Percentiles rank a stretch among this genome's conserved stretches.
Conservation (phyloP, 768 basidiomycete genomes). For the Boletus tylopilopsis region DNA sequence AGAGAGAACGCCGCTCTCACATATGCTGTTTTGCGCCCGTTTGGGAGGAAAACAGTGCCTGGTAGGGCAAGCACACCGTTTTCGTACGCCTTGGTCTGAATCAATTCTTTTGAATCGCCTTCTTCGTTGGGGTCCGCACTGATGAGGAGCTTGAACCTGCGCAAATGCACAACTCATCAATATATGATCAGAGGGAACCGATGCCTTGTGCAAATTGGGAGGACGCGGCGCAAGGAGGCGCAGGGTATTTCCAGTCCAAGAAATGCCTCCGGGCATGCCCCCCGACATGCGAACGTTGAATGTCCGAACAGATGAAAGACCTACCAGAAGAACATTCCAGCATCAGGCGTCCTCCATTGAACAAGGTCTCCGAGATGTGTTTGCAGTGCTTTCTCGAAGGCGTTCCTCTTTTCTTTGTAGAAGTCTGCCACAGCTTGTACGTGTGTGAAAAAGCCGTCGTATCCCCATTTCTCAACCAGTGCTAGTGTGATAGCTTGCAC, state of each 20-base stretch:
- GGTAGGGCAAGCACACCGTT: constrained; percentile 88
- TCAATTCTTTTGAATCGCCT: constrained; percentile 70
- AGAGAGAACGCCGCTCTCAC: constrained; percentile 84
- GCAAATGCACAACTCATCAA: constrained; percentile 14
- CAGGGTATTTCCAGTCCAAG: neutral
- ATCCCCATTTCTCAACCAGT: constrained; percentile 68
- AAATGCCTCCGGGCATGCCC: constrained; percentile 5
- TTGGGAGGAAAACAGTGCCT: constrained; percentile 78
- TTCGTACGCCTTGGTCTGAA: constrained; percentile 70
- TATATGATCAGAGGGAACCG: constrained; percentile 8
- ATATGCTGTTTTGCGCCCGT: constrained; percentile 62
- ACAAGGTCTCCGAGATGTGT: constrained; percentile 76
- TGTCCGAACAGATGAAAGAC: constrained; percentile 22
- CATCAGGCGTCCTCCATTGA: constrained; percentile 66
- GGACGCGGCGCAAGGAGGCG: constrained; percentile 1
- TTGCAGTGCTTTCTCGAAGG: constrained; percentile 73
- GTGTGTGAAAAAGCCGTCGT: constrained; percentile 70
- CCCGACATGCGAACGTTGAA: constrained; percentile 2
- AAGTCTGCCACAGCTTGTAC: constrained; percentile 65
- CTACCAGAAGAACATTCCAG: constrained; percentile 89
- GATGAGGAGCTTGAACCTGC: constrained; percentile 68
- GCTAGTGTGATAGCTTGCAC: constrained; percentile 59
- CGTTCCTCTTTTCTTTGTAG: constrained; percentile 68
- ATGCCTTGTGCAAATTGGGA: constrained; percentile 2
- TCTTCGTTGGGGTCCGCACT: constrained; percentile 32